A percentile compares a stretch with the other conserved stretches of the same genome.
These are phyloP conservation scores for Xylaria castorea DNA, from an alignment of 495 filamentous ascomycete genomes.

Conservation along the genomic window DNA sequence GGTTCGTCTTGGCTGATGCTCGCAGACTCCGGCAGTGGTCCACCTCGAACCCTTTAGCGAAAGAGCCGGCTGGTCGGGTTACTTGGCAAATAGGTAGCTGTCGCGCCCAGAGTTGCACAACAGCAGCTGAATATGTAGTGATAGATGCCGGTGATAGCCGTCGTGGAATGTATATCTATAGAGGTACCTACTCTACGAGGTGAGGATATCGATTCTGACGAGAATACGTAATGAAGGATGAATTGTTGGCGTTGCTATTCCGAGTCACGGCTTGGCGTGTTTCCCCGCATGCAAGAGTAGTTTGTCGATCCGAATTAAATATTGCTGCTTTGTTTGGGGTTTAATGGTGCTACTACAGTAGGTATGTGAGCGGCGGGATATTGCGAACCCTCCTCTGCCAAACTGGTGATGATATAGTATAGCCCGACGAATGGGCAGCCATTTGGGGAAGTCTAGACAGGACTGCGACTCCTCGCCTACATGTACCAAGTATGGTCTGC, in stretches of 20 bases:
- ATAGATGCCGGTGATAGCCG: conserved; percentile 2
- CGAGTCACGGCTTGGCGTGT: not conserved
- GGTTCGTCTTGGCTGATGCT: not conserved
- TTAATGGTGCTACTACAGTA: not conserved
- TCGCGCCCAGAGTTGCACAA: not conserved
- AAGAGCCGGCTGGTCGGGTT: conserved; percentile 15
- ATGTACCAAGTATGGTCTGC: not conserved
- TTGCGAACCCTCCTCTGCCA: not conserved
- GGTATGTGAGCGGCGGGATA: not conserved
- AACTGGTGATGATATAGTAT: not conserved
- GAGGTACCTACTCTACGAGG: not conserved
- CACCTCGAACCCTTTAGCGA: not conserved
- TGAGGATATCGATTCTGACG: not conserved
- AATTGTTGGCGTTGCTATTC: not conserved
- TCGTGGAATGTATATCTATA: not conserved
- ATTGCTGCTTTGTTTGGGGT: not conserved
- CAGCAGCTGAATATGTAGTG: not conserved
- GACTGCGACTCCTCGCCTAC: not conserved
- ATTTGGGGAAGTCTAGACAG: not conserved
- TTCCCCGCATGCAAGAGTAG: conserved; percentile 12
- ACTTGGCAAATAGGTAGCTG: not conserved
- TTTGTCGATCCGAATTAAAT: not conserved
- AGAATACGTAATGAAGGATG: not conserved
- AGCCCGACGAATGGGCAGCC: not conserved
- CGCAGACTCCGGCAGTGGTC: not conserved